Conservation (phyloP, 148 eudicot genomes). For the Spergularia marina region DNA sequence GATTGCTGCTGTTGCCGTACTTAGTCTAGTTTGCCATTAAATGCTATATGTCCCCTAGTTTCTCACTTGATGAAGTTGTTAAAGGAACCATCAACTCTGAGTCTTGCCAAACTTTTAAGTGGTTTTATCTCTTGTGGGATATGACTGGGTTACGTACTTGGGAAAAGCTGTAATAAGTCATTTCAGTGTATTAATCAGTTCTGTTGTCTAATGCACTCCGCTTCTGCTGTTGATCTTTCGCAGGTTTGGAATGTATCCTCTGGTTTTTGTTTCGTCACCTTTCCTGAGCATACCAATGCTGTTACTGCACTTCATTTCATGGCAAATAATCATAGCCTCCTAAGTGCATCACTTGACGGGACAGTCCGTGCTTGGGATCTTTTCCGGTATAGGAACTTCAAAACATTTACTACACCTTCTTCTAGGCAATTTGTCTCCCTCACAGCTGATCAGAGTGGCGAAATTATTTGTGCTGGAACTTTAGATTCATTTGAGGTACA, state of each 20-base stretch:
- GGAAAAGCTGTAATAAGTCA: neutral
- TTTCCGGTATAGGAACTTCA: slow-evolving; percentile 83
- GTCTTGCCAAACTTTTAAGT: neutral
- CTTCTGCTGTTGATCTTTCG: slow-evolving; percentile 14
- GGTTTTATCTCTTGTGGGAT: neutral
- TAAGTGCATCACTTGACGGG: slow-evolving; percentile 97
- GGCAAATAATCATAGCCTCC: slow-evolving; percentile 74
- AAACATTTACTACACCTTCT: slow-evolving; percentile 90
- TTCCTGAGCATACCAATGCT: slow-evolving; percentile 95
- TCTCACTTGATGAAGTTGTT: neutral
- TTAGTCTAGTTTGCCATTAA: neutral
- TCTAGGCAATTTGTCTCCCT: slow-evolving; percentile 93
- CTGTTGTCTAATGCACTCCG: neutral
- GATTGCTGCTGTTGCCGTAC: neutral
- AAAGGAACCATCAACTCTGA: neutral
- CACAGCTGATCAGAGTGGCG: slow-evolving; percentile 93
- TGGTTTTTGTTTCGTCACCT: slow-evolving; percentile 90
- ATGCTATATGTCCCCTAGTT: neutral
- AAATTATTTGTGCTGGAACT: slow-evolving; percentile 98
- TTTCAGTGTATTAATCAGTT: neutral
- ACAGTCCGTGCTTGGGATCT: slow-evolving; percentile 98
- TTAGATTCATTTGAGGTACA: slow-evolving; percentile 96
- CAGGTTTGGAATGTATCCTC: slow-evolving; percentile 97
- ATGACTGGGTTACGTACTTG: neutral
- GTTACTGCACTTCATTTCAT: slow-evolving; percentile 91